phyloP scores from a whole-genome alignment of 192 early-diverging fungal genomes.

The Coemansia sp. region DNA sequence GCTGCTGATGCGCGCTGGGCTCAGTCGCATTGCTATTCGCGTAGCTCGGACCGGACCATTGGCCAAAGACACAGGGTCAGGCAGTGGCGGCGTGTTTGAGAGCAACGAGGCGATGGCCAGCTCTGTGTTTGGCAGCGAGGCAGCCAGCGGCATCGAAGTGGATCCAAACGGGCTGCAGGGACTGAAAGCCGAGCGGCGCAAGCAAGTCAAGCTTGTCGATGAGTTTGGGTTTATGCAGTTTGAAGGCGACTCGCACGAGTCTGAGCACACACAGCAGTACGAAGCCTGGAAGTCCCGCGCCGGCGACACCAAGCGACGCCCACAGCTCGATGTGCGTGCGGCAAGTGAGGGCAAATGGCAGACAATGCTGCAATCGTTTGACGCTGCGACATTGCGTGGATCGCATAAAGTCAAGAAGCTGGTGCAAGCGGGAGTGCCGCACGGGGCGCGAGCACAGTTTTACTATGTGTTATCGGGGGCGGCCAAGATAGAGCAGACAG shows the following conservation, averaged over 20 bases:
- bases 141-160: conserved; percentile 23
- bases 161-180: conserved; percentile 45
- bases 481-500: conserved; percentile 6
- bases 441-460: conserved; percentile 27
- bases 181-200: conserved; percentile 37
- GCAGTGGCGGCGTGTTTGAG: conserved; percentile 10
- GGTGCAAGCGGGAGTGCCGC: conserved; percentile 45
- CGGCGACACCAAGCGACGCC: conserved; percentile 1
- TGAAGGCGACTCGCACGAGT: conserved; percentile 24
- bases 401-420: conserved; percentile 55
- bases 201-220: conserved; percentile 46
- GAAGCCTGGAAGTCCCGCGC: conserved; percentile 26
- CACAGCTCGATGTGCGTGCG: conserved; percentile 6
- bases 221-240: conserved; percentile 50
- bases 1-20: conserved; percentile 48
- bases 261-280: conserved; percentile 30
- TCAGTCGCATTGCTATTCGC: conserved; percentile 51
- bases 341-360: conserved; percentile 40
- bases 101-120: conserved; percentile 21
- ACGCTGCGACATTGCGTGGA: conserved; percentile 30
- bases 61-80: background rate
- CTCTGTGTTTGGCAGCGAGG: conserved; percentile 21
- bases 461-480: conserved; percentile 49
- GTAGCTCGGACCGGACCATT: conserved; percentile 24
- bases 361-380: conserved; percentile 38